Conservation (phyloP, 78 protist species). For the Dictyostelium intermedium region DNA sequence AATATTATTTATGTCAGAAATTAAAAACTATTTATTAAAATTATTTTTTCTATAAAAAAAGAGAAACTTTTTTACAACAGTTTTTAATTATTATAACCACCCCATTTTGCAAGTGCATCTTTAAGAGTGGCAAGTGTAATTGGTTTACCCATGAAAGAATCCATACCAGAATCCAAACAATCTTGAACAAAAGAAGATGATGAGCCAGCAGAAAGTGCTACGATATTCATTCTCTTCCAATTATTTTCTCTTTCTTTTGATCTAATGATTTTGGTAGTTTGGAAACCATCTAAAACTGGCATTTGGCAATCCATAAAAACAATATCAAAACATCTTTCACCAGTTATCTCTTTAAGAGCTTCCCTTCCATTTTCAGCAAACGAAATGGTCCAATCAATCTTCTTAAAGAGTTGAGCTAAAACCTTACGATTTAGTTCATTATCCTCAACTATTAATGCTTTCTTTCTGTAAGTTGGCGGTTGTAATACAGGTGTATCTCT, state of each 20-base stretch:
- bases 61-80: background rate
- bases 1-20: too few species aligned
- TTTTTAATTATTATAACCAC: background rate
- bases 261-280: conserved; percentile 53
- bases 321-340: conserved; percentile 56
- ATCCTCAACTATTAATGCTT: conserved; percentile 57
- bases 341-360: conserved; percentile 44
- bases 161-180: conserved; percentile 72
- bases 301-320: conserved; percentile 74
- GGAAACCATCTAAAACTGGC: conserved; percentile 75
- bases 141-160: conserved; percentile 60
- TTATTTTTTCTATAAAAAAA: too few species aligned
- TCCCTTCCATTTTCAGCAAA: conserved; percentile 65
- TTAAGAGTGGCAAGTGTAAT: conserved; percentile 18
- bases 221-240: conserved; percentile 70
- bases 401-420: conserved; percentile 36
- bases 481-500: background rate
- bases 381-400: conserved; percentile 20
- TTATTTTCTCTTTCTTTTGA: conserved; percentile 45
- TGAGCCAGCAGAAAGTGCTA: conserved; percentile 68
- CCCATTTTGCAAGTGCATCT: conserved; percentile 62
- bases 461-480: conserved; percentile 1
- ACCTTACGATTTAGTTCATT: conserved; percentile 68
- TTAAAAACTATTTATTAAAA: too few species aligned
- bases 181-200: conserved; percentile 60